phyloP scores from a whole-genome alignment of 2,329 filamentous ascomycete species.

The Beauveria scarabaeidicola region DNA sequence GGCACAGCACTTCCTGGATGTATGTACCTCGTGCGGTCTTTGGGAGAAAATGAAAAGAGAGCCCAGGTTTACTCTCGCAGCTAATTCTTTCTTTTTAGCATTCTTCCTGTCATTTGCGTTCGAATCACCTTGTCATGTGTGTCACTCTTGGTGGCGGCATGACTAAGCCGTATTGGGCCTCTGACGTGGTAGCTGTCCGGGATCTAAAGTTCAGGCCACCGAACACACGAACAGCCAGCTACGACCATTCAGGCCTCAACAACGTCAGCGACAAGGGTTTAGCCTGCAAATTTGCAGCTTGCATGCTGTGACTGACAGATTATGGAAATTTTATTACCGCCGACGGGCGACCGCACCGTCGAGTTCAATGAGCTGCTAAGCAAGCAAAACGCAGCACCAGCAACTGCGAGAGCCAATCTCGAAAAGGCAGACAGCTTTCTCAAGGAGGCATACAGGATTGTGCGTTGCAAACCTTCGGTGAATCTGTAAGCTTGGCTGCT shows the following conservation, averaged over 20 bases:
- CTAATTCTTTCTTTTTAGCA: background rate
- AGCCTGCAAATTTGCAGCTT: too few relatives aligned
- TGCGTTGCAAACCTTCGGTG: slow-evolving; percentile 32
- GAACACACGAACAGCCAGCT: background rate
- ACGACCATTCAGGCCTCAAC: background rate
- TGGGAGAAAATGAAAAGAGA: too few relatives aligned
- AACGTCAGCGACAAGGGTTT: background rate
- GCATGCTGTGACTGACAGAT: background rate
- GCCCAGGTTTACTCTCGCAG: too few relatives aligned
- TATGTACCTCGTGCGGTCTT: too few relatives aligned
- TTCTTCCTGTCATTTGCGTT: background rate
- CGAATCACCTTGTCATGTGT: background rate
- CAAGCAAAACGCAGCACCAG: slow-evolving; percentile 44
- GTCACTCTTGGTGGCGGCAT: background rate
- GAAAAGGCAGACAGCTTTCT: slow-evolving; percentile 73
- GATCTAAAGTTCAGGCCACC: slow-evolving; percentile 3
- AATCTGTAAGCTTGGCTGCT: background rate
- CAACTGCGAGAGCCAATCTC: slow-evolving; percentile 33
- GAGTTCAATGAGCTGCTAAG: slow-evolving; percentile 61
- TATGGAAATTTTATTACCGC: slow-evolving; percentile 3
- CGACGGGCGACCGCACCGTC: slow-evolving; percentile 54
- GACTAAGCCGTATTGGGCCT: slow-evolving; percentile 4
- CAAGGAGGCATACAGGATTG: slow-evolving; percentile 89
- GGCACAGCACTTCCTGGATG: too few relatives aligned
- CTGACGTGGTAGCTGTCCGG: slow-evolving; percentile 3